phyloP scores from a whole-genome alignment of 1,139 yeast genomes.

The Magnusiomyces clavatus region DNA sequence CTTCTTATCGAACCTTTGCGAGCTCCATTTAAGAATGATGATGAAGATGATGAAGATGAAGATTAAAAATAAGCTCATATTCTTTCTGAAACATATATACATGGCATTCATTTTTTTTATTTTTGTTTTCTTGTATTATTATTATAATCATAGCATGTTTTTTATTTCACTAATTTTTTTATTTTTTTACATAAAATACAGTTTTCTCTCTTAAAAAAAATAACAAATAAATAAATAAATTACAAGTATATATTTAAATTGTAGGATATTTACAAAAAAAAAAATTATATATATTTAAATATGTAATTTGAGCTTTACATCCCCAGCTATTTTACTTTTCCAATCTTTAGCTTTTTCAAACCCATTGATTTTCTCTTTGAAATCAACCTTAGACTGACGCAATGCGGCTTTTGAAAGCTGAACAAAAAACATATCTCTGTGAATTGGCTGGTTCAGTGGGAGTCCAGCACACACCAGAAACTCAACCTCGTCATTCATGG shows the following conservation, averaged over 20 bases:
- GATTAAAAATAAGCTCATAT: background rate
- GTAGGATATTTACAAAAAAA: background rate
- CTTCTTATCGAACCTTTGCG: conserved; percentile 83
- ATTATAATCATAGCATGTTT: background rate
- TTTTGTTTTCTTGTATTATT: background rate
- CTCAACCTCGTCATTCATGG: background rate
- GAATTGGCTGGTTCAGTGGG: conserved; percentile 56
- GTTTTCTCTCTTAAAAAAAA: background rate
- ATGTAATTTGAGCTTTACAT: background rate
- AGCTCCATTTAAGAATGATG: conserved; percentile 47
- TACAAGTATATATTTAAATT: background rate
- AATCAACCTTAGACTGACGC: conserved; percentile 43
- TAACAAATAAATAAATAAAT: background rate
- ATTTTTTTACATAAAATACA: background rate
- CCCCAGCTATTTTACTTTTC: conserved; percentile 48
- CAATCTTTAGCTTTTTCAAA: conserved; percentile 58
- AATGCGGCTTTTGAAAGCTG: conserved; percentile 53
- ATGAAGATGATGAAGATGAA: conserved; percentile 5
- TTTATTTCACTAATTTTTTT: background rate
- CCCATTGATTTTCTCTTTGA: conserved; percentile 39
- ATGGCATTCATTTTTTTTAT: background rate
- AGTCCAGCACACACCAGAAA: conserved; percentile 53
- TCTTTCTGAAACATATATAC: background rate
- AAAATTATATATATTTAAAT: no score
- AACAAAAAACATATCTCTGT: conserved; percentile 82